These are phyloP conservation scores for Exophiala dermatitidis DNA, from an alignment of 2,329 filamentous ascomycete species.

Conservation along the genomic window DNA sequence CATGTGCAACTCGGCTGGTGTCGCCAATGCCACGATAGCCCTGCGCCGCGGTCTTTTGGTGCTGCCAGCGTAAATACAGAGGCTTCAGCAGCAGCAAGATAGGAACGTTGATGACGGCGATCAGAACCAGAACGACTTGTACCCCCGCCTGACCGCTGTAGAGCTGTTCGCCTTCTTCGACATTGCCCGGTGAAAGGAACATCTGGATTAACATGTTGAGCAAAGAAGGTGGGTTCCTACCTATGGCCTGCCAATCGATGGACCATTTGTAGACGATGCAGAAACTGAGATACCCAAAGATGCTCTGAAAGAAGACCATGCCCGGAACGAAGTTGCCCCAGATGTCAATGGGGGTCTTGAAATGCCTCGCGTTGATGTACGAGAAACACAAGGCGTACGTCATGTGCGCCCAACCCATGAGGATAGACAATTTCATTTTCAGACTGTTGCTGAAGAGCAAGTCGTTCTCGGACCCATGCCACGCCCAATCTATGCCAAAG, in stretches of 20 bases:
- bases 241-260: constrained; percentile 70
- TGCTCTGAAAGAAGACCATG: constrained; percentile 99
- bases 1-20: constrained; percentile 69
- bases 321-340: constrained; percentile 96
- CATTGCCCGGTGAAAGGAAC: constrained; percentile 80
- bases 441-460: constrained; percentile 95
- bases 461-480: constrained; percentile 93
- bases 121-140: constrained; percentile 68
- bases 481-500: constrained; percentile 90
- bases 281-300: constrained; percentile 92
- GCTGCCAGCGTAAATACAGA: constrained; percentile 86
- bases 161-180: constrained; percentile 59
- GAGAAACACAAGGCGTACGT: constrained; percentile 93
- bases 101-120: constrained; percentile 82
- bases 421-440: constrained; percentile 99
- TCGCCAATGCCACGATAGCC: constrained; percentile 94
- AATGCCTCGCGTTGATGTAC: constrained; percentile 88
- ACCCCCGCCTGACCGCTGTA: constrained; percentile 70
- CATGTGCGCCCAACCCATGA: constrained; percentile 89
- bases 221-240: constrained; percentile 68
- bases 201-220: constrained; percentile 99
- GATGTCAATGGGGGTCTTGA: constrained; percentile 90
- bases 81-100: constrained; percentile 91
- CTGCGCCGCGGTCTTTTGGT: constrained; percentile 77
- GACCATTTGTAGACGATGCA: constrained; percentile 97